Evolutionary conservation across 2,329 filamentous ascomycete genomes (phyloP).

Genomic region (Zymoseptoria ardabiliae): DNA sequence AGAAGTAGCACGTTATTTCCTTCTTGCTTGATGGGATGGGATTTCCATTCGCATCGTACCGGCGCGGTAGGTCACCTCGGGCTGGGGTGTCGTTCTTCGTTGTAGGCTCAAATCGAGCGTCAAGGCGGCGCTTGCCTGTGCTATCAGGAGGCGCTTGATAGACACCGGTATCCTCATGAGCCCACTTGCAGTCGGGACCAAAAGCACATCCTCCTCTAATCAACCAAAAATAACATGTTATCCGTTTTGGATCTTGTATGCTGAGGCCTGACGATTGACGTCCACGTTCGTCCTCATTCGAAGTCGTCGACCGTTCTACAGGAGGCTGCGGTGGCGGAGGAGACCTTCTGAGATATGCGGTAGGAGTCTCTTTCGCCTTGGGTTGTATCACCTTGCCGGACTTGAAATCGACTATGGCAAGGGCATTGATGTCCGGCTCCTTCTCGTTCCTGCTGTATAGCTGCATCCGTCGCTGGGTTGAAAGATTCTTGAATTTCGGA

Average conservation of each 20-base stretch:
- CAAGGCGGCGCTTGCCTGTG: background rate
- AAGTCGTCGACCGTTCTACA: background rate
- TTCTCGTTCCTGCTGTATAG: conserved; percentile 21
- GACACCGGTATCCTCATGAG: conserved; percentile 1
- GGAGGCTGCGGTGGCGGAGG: conserved; percentile 5
- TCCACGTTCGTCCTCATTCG: background rate
- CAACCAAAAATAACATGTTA: background rate
- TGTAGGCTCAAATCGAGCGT: background rate
- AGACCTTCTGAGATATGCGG: conserved; percentile 6
- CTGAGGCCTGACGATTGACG: background rate
- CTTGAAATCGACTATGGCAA: conserved; percentile 24
- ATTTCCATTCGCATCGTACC: background rate
- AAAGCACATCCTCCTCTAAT: conserved; percentile 4
- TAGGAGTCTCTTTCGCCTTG: background rate
- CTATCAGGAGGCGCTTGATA: background rate
- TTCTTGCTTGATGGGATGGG: background rate
- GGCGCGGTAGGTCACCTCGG: background rate
- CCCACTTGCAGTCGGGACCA: background rate
- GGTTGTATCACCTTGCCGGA: conserved; percentile 19
- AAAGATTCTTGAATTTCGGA: conserved; percentile 17
- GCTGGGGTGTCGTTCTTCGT: background rate
- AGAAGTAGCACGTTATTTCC: conserved; percentile 10
- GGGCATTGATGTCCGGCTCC: conserved; percentile 21
- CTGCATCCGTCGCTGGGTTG: conserved; percentile 17
- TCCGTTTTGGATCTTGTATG: background rate